Evolutionary conservation across 1,284 basidiomycete genomes (phyloP).

Genomic region (Thelephora terrestris): DNA sequence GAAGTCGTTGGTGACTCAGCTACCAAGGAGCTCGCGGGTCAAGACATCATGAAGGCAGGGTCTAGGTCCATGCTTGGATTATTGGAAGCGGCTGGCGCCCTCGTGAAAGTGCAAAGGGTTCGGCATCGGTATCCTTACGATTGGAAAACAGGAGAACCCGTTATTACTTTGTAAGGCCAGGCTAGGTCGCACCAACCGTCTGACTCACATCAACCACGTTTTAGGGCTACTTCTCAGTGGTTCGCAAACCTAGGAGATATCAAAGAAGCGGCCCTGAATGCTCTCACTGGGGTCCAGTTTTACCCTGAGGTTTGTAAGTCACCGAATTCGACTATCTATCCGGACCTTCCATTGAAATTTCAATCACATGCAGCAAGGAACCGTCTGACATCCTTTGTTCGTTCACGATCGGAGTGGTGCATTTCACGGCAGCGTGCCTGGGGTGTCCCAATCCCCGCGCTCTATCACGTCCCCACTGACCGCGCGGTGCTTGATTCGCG

Average conservation of each 20-base stretch:
- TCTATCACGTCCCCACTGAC: slow-evolving; percentile 63
- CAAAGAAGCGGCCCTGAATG: slow-evolving; percentile 66
- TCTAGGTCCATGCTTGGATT: slow-evolving; percentile 57
- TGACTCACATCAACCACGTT: neutral
- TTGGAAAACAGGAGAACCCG: slow-evolving; percentile 91
- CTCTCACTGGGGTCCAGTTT: slow-evolving; percentile 70
- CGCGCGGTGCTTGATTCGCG: slow-evolving; percentile 57
- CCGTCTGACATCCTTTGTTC: slow-evolving; percentile 79
- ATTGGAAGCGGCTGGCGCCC: slow-evolving; percentile 44
- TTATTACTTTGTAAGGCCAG: slow-evolving; percentile 71
- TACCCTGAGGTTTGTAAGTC: slow-evolving; percentile 68
- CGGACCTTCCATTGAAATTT: slow-evolving; percentile 4
- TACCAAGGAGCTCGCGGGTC: slow-evolving; percentile 47
- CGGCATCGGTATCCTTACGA: slow-evolving; percentile 94
- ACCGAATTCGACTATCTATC: slow-evolving; percentile 4
- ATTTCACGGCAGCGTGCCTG: slow-evolving; percentile 97
- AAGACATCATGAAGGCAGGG: slow-evolving; percentile 68
- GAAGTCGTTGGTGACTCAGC: slow-evolving; percentile 41
- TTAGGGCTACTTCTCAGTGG: slow-evolving; percentile 95
- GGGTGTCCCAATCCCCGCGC: slow-evolving; percentile 94
- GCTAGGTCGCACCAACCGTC: neutral
- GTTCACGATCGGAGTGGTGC: slow-evolving; percentile 94
- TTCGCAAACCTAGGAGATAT: slow-evolving; percentile 87
- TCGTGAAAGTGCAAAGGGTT: slow-evolving; percentile 65
- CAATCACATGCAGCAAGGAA: slow-evolving; percentile 50